Evolutionary conservation across 257 asterid genomes (phyloP).

Genomic region (Gynochthodes officinalis): DNA sequence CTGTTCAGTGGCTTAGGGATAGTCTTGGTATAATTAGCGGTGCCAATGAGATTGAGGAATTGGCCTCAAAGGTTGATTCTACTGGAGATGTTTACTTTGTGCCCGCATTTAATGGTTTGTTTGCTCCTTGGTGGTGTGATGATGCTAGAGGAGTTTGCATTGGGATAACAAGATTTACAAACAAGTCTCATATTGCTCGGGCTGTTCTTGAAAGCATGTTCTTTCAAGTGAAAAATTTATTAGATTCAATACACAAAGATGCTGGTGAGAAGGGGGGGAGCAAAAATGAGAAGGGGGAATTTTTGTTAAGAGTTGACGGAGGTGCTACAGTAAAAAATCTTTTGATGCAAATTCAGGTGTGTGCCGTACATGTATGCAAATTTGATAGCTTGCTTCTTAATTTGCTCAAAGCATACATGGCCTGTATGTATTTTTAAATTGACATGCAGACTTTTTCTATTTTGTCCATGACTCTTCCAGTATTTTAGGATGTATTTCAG

Average conservation of each 20-base stretch:
- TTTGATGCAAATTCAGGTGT: conserved; percentile 96
- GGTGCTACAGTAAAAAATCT: conserved; percentile 89
- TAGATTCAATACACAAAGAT: conserved; percentile 95
- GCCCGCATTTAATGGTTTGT: conserved; percentile 91
- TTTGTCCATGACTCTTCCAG: not conserved
- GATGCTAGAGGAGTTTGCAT: conserved; percentile 91
- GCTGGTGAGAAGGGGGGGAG: conserved; percentile 60
- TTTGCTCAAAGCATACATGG: no score
- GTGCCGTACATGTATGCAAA: not conserved
- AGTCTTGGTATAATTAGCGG: conserved; percentile 73
- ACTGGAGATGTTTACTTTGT: conserved; percentile 89
- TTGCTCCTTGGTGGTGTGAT: conserved; percentile 99
- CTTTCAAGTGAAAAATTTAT: conserved; percentile 87
- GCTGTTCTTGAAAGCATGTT: conserved; percentile 99
- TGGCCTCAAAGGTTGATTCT: conserved; percentile 72
- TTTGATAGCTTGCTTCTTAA: no score
- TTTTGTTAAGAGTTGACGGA: conserved; percentile 88
- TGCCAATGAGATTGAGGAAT: conserved; percentile 84
- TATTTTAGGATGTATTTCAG: not conserved
- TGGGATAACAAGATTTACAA: conserved; percentile 90
- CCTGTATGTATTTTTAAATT: no score
- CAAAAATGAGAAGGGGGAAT: conserved; percentile 50
- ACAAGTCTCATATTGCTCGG: conserved; percentile 88
- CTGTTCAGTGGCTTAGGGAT: conserved; percentile 97
- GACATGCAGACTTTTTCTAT: no score